Evolutionary conservation across 129 eudicot genomes (phyloP).

Genomic region (Chrysanthemum seticuspe): DNA sequence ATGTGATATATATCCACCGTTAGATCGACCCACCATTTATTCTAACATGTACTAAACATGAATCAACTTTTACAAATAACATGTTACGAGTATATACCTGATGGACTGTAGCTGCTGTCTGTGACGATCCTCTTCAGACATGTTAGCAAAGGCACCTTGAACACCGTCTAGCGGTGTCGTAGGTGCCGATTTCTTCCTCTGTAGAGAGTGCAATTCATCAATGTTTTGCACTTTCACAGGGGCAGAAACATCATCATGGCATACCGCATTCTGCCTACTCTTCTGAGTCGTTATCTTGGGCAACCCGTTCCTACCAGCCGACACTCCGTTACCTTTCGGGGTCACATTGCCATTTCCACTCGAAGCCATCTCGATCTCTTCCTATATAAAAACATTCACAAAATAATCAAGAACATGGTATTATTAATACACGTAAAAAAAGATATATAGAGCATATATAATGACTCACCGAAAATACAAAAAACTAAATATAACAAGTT

Average conservation of each 20-base stretch:
- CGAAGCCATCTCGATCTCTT: slow-evolving; percentile 49
- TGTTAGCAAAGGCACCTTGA: slow-evolving; percentile 50
- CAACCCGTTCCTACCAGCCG: slow-evolving; percentile 59
- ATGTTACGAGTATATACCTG: slow-evolving; percentile 39
- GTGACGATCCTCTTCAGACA: slow-evolving; percentile 58
- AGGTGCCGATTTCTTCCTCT: slow-evolving; percentile 72
- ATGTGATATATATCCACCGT: too few relatives aligned
- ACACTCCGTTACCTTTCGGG: slow-evolving; percentile 30
- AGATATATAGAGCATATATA: not conserved
- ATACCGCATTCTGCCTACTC: slow-evolving; percentile 35
- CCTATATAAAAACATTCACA: slow-evolving; percentile 20
- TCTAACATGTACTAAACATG: not conserved
- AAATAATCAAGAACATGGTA: not conserved
- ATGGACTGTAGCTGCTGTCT: slow-evolving; percentile 74
- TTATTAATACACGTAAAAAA: too few relatives aligned
- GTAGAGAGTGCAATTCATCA: slow-evolving; percentile 73
- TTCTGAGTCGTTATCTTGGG: slow-evolving; percentile 57
- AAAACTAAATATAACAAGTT: not conserved
- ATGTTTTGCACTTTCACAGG: slow-evolving; percentile 73
- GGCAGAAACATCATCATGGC: slow-evolving; percentile 61
- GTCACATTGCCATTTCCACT: slow-evolving; percentile 39
- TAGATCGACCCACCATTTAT: too few relatives aligned
- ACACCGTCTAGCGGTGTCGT: slow-evolving; percentile 57
- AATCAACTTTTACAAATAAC: not conserved
- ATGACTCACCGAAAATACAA: slow-evolving; percentile 27